Base-by-base conservation (phyloP, 768 basidiomycete species). In the Sporobolomyces pararoseus region DNA sequence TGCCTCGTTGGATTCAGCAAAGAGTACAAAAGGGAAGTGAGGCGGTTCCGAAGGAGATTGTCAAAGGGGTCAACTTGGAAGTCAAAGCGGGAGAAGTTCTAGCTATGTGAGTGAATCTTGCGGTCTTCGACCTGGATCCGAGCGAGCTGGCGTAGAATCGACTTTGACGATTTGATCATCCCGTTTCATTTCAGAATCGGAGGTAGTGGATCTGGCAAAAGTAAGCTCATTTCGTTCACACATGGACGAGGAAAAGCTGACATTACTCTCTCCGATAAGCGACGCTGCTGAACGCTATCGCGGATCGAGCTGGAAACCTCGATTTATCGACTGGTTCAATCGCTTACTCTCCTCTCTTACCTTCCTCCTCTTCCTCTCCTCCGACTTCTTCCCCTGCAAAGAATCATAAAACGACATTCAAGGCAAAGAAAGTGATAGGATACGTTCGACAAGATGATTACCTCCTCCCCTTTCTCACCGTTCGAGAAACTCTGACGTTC, bases 1-100 rank as follows among this genome's bases (percentile, higher is more conserved):
- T 66, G 17, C 70, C 67, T 3, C 27, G 55, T 6, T 53, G 2
- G n/a, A 39, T 68, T 19, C 60, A 49, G 7, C 23, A 35, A 25
- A 42, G 50, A 4, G 1, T 60, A 16, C 34, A 55, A 32, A 65
- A 50, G 47, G 27, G 25, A 25, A 27, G 17, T 5, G 46, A 47
- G 7, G 32, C 31, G 27, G 63, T 42, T 31, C 31, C 61, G 32
- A 63, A 51, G 13, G 62, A 50, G 46, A 51, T 82, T 47, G 68
- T 82, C 21, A 67, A 78, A 7, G 68, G 76, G 3, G 80, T 80
- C 12, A 73, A 65, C 29, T 76, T 77, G 16, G 71, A 71, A 32
- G 80, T 81, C 60, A 55, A 74, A 23, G 72, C 77, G 29, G 81
- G 81, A 14, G 80, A 82, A 66, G 76, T 82, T n/a, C 66, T 81